phyloP scores from a whole-genome alignment of 2,329 filamentous ascomycete species.

The Monosporascus sp. region DNA sequence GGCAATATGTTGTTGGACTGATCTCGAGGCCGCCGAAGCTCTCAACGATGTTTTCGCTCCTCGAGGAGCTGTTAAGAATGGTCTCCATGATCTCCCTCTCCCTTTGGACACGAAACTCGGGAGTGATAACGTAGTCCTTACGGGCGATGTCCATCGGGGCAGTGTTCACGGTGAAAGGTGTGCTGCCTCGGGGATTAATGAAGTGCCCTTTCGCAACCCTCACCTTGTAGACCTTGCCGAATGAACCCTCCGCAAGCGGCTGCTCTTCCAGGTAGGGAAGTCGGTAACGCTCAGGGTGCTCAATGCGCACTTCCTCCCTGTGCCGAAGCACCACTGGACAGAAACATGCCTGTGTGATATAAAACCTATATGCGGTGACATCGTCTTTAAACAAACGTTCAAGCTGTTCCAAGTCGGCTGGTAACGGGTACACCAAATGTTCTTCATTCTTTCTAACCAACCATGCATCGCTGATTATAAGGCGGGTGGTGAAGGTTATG shows the following conservation, averaged over 20 bases:
- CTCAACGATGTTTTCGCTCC: constrained; percentile 31
- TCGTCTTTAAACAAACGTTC: constrained; percentile 16
- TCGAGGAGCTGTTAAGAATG: constrained; percentile 27
- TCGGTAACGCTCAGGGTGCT: constrained; percentile 15
- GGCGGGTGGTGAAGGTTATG: constrained; percentile 10
- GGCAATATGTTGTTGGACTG: constrained; percentile 27
- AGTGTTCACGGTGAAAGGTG: constrained; percentile 9
- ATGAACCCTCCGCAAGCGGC: constrained; percentile 26
- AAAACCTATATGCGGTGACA: constrained; percentile 23
- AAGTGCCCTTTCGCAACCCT: constrained; percentile 31
- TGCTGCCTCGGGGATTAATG: constrained; percentile 3
- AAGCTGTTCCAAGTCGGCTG: constrained; percentile 12
- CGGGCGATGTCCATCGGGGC: constrained; percentile 25
- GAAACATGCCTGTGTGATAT: constrained; percentile 27
- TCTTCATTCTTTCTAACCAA: not conserved
- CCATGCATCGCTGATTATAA: constrained; percentile 12
- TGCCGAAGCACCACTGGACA: constrained; percentile 26
- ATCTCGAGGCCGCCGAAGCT: constrained; percentile 31
- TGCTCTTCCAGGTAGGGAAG: constrained; percentile 31
- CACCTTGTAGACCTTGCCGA: constrained; percentile 26
- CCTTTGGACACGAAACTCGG: constrained; percentile 15
- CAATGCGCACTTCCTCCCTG: constrained; percentile 22
- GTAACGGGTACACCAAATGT: constrained; percentile 8
- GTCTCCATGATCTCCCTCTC: constrained; percentile 30
- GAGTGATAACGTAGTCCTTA: constrained; percentile 31